Base-by-base conservation (phyloP, 2,329 filamentous ascomycete genomes). In the Exophiala sp. region DNA sequence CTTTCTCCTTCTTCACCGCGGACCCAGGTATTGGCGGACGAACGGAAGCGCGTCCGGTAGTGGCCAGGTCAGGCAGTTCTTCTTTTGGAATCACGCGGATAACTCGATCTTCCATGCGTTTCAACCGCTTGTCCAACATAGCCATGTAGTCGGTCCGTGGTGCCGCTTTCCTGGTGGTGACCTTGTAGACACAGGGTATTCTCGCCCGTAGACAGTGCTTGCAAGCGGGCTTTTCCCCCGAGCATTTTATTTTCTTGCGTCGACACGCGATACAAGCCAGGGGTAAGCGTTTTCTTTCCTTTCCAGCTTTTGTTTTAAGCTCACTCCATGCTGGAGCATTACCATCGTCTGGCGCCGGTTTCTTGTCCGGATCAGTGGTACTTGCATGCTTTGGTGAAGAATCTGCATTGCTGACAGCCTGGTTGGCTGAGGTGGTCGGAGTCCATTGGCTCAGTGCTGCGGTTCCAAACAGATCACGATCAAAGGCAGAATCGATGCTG, bases 61-160 rank as follows among this genome's bases (percentile, higher is more conserved):
- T 77, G 7, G 80, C 75, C 54, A 86, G 78, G 21, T 83, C 76
- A 39, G 87, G 85, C 59, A 89, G 81, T 60, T 95, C 91, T 39
- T 89, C 82, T 67, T 92, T 95, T 0, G 94, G 92, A 24, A 97
- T 87, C 54, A 92, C 87, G 70, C 96, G 96, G 73, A 97, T 95
- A 59, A 97, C 94, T 52, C 92, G 86, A 66, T 97, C 92, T 71
- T 99, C 94, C 94, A 97, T 97, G 53, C 92, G 81, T 76, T 95
- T 96, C 62, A 97, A 72, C 49, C 94, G 83, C 73, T 96, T 96
- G 73, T 97, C 94, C 64, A 97, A 75, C 91, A 97, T 97, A 39
- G 91, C 91, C 94, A 97, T 97, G 71, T 97, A 97, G 71, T 97
- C 94, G 14, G 94, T 97, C 48, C 94, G 82, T 2, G 94, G 94